Base-by-base conservation (phyloP, 495 filamentous ascomycete species). In the Aspergillus carlsbadensis region DNA sequence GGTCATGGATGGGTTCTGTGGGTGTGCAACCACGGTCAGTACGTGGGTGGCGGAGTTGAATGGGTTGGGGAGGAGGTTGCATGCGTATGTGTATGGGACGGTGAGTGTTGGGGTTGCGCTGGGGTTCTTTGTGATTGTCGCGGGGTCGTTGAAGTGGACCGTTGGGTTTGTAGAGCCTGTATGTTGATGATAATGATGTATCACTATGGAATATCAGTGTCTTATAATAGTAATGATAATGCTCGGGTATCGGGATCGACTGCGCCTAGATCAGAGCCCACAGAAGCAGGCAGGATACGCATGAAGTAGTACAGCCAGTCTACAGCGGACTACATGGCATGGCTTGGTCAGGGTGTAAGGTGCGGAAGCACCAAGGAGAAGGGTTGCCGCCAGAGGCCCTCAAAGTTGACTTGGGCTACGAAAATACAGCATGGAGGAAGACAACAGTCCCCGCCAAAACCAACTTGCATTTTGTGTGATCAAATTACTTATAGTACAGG, bases 1-100 rank as follows among this genome's bases (percentile, higher is more conserved):
- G 6, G 73, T 96, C 21, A 81, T 87, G 73, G 92, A 97, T 76
- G 93, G 93, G 45, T 95, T 96, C 63, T 96, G 92, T 67, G 93
- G 93, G 8, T 87, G 87, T 59, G 73, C 90, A 64, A 96, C 92
- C 10, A 98, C 93, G 10, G 84, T 98, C n/a, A 92, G 87, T 62
- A 97, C 92, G 5, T 96, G 91, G 90, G 88, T 94, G 13, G 72
- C 77, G 10, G 93, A 98, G 78, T 64, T 96, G 65, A 82, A 83
- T 56, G 84, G 82, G 3, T 64, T 96, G 66, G 68, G 79, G 10
- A 59, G 47, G 60, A 75, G 85, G 29, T 68, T 79, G 18, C 76
- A 92, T 74, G 85, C 85, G 0, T 96, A 93, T 74, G 51, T 85
- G 0, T 98, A 98, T 72, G 91, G 88, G 0, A 64, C 68, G 0